These are phyloP conservation scores for Pleurotus ostreatus DNA, from an alignment of 768 basidiomycete genomes.

Conservation along the genomic window DNA sequence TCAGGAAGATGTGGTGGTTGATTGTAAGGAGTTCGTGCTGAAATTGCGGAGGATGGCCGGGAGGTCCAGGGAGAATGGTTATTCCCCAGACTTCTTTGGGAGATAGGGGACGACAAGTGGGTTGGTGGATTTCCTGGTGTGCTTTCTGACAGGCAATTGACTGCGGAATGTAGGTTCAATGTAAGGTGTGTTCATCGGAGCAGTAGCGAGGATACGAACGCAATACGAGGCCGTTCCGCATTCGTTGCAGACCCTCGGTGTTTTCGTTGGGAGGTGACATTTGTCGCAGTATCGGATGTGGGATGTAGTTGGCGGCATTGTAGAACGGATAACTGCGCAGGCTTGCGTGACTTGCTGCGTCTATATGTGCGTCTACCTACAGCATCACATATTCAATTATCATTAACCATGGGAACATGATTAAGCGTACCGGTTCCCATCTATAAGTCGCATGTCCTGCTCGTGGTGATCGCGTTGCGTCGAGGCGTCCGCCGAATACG, in stretches of 20 bases:
- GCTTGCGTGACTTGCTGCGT: no score
- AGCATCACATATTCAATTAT: no score
- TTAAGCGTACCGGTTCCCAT: no score
- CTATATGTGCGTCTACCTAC: no score
- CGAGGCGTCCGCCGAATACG: no score
- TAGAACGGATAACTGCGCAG: no score
- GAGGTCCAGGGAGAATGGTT: background rate
- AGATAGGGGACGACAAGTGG: background rate
- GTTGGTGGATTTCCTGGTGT: conserved; percentile 1
- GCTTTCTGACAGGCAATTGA: background rate
- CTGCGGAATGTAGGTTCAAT: background rate
- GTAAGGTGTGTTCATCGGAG: background rate
- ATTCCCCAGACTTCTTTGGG: conserved; percentile 5
- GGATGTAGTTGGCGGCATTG: background rate
- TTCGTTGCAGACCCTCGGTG: background rate
- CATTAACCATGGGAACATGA: no score
- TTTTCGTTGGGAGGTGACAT: background rate
- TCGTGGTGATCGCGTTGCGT: no score
- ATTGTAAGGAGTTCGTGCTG: background rate
- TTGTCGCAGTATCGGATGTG: background rate
- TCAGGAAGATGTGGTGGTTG: background rate
- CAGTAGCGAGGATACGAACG: background rate
- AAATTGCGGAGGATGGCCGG: background rate
- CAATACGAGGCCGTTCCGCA: conserved; percentile 4
- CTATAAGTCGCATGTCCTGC: no score